Evolutionary conservation across 495 filamentous ascomycete genomes (phyloP).

Genomic region (Neurospora sp.): DNA sequence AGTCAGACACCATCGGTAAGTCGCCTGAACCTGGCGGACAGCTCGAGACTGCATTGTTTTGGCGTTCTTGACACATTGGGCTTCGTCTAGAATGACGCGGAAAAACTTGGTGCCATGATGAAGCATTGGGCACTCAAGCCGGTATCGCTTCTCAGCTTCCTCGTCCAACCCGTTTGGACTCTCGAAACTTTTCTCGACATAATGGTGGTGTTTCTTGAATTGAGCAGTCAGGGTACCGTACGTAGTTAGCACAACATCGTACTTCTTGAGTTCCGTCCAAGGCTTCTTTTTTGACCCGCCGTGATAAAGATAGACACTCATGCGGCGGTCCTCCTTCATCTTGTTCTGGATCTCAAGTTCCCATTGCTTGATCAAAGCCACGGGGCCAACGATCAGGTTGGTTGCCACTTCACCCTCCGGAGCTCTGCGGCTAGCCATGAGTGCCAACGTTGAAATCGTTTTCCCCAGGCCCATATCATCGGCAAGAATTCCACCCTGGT

Average conservation of each 20-base stretch:
- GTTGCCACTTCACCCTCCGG: slow-evolving; percentile 45
- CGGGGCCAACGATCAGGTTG: slow-evolving; percentile 78
- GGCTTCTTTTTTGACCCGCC: slow-evolving; percentile 27
- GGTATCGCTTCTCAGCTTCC: slow-evolving; percentile 14
- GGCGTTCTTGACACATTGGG: slow-evolving; percentile 88
- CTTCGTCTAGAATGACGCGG: slow-evolving; percentile 84
- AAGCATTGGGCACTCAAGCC: slow-evolving; percentile 45
- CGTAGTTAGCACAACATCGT: slow-evolving; percentile 84
- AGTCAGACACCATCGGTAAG: slow-evolving; percentile 73
- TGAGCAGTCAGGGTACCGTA: slow-evolving; percentile 73
- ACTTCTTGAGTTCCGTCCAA: slow-evolving; percentile 52
- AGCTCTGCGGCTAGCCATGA: slow-evolving; percentile 67
- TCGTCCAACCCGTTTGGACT: slow-evolving; percentile 7
- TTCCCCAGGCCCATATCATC: slow-evolving; percentile 97
- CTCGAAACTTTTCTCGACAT: slow-evolving; percentile 10
- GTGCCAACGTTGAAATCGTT: slow-evolving; percentile 78
- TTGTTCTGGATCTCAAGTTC: slow-evolving; percentile 71
- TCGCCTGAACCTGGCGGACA: slow-evolving; percentile 49
- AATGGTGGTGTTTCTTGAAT: slow-evolving; percentile 37
- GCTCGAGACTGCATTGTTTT: slow-evolving; percentile 56
- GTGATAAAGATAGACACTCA: slow-evolving; percentile 63
- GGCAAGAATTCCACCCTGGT: slow-evolving; percentile 76
- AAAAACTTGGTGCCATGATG: slow-evolving; percentile 61
- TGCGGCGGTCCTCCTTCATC: slow-evolving; percentile 44
- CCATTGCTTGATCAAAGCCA: slow-evolving; percentile 86